Evolutionary conservation across 129 eudicot species (phyloP), one percentile per base, ranked within the genome.

Genomic region (Flaveria linearis): DNA sequence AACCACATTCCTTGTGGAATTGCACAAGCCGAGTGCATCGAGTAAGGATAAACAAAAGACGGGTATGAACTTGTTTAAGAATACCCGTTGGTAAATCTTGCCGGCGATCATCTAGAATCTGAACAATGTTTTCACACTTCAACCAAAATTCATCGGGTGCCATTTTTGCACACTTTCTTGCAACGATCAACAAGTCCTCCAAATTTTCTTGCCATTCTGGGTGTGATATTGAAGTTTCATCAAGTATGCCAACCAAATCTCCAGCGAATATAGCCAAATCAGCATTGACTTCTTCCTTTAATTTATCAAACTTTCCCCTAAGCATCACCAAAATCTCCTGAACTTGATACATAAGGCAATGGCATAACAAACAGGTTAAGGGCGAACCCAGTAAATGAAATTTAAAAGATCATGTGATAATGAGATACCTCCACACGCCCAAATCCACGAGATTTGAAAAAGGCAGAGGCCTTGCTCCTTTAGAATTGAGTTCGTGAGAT

Each of bases 1-100:
- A 87, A 53, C 96, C 96, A 76, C 93, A 87, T 78, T 95, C 99
- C 84, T 95, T 95, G 58, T 91, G 97, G 74, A 95, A 87, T 80
- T 91, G 97, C 53, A 95, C 99, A 78, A 95, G 97, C 66, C 99
- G 83, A 71, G 97, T 89, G 87, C 99, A 95, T 22, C 99, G 92
- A 52, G 96, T 87, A 67, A 94, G 91, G 56, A 91, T 94, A 80
- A 94, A 94, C 65, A 94, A 67, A 70, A 94, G 90, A 79, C 97
- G 99, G 22, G 97, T 91, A 66, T 94, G 91, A 23, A 84, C 87
- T 77, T 92, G 96, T 86, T 87, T 94, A 25, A 94, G 87, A 39
- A 85, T 87, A 71, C 99, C 97, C 82, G 84, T 83, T n/a, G 97
- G 90, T 75, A 94, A 83, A 85, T 87, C 99, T 75, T 94, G 99